Evolutionary conservation across 78 protist genomes (phyloP).

Genomic region (Dictyostelium brefeldianum): DNA sequence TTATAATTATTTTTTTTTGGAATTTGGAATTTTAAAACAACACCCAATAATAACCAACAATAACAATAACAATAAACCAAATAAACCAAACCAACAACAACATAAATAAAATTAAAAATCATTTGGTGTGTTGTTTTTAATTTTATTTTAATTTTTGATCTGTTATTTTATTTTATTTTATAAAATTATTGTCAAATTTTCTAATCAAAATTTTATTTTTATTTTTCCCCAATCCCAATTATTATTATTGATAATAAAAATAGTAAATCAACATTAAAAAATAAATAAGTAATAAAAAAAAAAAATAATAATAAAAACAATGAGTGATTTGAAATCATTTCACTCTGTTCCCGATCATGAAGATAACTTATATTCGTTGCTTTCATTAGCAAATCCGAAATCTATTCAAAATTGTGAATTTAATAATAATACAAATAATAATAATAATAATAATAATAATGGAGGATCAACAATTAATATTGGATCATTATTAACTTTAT

Average conservation of each 20-base stretch:
- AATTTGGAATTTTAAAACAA: not conserved
- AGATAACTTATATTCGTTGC: not conserved
- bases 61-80: no score
- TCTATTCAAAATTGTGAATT: not conserved
- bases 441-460: not conserved
- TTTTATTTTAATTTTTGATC: not conserved
- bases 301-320: not conserved
- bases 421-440: not conserved
- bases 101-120: no score
- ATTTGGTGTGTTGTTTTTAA: no score
- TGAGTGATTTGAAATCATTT: slow-evolving; percentile 14
- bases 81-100: no score
- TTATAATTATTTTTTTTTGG: not conserved
- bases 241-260: not conserved
- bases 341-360: not conserved
- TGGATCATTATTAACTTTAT: not conserved
- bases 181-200: no score
- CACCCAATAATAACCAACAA: no score
- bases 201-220: no score
- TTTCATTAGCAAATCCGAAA: not conserved
- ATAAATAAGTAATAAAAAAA: not conserved
- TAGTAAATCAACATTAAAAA: not conserved
- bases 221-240: no score
- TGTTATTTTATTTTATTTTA: no score
- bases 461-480: not conserved